A percentile compares a stretch with the other conserved stretches of the same genome.
phyloP scores from a whole-genome alignment of 352 stramenopile genomes.

The Phytophthora multivora region DNA sequence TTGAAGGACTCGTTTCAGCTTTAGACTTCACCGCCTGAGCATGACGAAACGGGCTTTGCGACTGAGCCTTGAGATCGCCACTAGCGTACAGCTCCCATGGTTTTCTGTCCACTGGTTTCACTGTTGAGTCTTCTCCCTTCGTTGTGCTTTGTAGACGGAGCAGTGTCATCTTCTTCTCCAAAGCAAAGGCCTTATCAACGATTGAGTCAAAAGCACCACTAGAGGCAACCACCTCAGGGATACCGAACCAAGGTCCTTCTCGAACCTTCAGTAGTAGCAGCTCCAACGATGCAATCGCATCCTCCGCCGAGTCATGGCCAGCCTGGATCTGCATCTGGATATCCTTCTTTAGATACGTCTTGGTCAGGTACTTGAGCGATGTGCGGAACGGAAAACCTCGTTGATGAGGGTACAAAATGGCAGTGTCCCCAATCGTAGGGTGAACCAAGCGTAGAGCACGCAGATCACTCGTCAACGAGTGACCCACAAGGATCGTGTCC shows the following conservation, averaged over 20 bases:
- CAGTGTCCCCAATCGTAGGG: slow-evolving; percentile 69
- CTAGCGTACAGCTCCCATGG: slow-evolving; percentile 78
- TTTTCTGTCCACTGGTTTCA: slow-evolving; percentile 40
- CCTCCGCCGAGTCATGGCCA: slow-evolving; percentile 85
- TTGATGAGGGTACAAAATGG: slow-evolving; percentile 85
- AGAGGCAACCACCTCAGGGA: slow-evolving; percentile 50
- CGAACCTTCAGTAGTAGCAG: slow-evolving; percentile 76
- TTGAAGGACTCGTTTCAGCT: slow-evolving; percentile 10
- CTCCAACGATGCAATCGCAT: slow-evolving; percentile 80
- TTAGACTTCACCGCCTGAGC: slow-evolving; percentile 34
- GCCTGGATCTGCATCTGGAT: slow-evolving; percentile 74
- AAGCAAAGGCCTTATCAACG: slow-evolving; percentile 52
- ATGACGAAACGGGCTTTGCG: slow-evolving; percentile 61
- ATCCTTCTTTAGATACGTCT: slow-evolving; percentile 79
- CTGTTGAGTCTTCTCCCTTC: slow-evolving; percentile 10
- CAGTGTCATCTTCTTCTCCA: slow-evolving; percentile 59
- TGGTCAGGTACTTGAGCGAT: slow-evolving; percentile 83
- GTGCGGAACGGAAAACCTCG: slow-evolving; percentile 83
- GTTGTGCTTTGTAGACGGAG: slow-evolving; percentile 37
- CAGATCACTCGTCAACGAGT: slow-evolving; percentile 88
- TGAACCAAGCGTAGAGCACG: slow-evolving; percentile 81
- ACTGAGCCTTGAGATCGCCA: slow-evolving; percentile 55
- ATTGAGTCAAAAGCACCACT: slow-evolving; percentile 70
- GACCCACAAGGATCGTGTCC: slow-evolving; percentile 84
- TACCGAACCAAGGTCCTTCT: slow-evolving; percentile 70